These are phyloP conservation scores for Anisogramma anomala DNA, from an alignment of 2,329 filamentous ascomycete genomes.

Conservation along the genomic window DNA sequence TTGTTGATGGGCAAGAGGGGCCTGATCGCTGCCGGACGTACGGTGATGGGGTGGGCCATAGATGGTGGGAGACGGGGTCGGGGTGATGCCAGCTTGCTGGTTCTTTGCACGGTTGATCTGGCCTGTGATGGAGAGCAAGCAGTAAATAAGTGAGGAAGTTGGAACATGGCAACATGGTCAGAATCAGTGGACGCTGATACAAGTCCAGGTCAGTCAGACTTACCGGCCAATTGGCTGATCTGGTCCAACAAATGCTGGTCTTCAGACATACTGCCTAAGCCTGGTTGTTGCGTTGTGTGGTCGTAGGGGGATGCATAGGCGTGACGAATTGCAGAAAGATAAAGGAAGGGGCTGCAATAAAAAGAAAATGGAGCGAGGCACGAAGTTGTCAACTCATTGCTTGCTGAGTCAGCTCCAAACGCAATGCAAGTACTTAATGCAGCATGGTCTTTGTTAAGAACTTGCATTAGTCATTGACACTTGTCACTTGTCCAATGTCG, in stretches of 20 bases:
- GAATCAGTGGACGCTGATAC: not conserved
- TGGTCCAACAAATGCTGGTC: slow-evolving; percentile 42
- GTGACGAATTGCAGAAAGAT: too few species aligned
- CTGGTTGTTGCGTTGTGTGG: too few species aligned
- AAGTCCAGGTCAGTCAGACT: slow-evolving; percentile 16
- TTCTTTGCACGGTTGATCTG: slow-evolving; percentile 74
- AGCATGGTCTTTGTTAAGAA: too few species aligned
- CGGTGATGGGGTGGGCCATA: slow-evolving; percentile 22
- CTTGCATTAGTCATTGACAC: too few species aligned
- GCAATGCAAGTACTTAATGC: too few species aligned
- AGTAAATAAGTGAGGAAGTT: not conserved
- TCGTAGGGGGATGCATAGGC: too few species aligned
- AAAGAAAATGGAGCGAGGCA: too few species aligned
- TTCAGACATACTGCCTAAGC: slow-evolving; percentile 27
- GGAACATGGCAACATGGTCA: not conserved
- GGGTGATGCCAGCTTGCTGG: slow-evolving; percentile 36
- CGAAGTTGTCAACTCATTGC: too few species aligned
- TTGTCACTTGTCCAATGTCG: too few species aligned
- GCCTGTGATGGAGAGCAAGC: slow-evolving; percentile 32
- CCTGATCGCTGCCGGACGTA: not conserved
- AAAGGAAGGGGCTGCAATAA: too few species aligned
- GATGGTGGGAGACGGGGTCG: slow-evolving; percentile 20
- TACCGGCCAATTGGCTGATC: slow-evolving; percentile 42
- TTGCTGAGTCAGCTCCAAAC: too few species aligned
- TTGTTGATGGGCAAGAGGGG: not conserved